Percentiles rank a stretch among this genome's conserved stretches.
These are phyloP conservation scores for Phytopythium aichiense DNA, from an alignment of 352 stramenopile species.

Conservation along the genomic window DNA sequence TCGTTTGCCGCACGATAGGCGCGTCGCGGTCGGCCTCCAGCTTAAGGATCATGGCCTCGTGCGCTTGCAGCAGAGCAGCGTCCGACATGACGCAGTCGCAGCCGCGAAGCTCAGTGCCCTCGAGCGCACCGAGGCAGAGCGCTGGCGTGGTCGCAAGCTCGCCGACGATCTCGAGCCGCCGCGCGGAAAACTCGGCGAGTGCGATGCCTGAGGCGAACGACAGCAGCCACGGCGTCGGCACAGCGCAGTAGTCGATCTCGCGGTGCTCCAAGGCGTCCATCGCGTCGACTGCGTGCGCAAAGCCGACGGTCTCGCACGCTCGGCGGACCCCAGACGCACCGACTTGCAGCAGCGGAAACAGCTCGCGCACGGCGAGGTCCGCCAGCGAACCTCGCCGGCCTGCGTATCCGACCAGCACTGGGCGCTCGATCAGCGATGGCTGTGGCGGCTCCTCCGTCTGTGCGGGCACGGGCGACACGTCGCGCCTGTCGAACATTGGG, in stretches of 20 bases:
- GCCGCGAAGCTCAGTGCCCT: background rate
- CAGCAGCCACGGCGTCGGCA: background rate
- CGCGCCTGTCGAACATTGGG: no score
- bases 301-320: background rate
- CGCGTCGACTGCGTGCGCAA: background rate
- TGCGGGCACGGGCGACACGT: no score
- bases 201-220: background rate
- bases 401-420: no score
- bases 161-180: background rate
- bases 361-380: no score
- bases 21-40: background rate
- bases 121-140: background rate
- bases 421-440: no score
- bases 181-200: background rate
- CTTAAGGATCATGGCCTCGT: background rate
- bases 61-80: background rate
- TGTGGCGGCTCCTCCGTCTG: no score
- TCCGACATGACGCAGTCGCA: background rate
- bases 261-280: background rate
- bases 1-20: background rate
- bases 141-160: background rate
- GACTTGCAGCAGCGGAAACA: no score
- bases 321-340: no score
- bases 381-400: no score
- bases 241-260: background rate